Percentiles rank a stretch among this genome's conserved stretches.
phyloP scores from a whole-genome alignment of 192 early-diverging fungal genomes.

The Coemansia sp. region DNA sequence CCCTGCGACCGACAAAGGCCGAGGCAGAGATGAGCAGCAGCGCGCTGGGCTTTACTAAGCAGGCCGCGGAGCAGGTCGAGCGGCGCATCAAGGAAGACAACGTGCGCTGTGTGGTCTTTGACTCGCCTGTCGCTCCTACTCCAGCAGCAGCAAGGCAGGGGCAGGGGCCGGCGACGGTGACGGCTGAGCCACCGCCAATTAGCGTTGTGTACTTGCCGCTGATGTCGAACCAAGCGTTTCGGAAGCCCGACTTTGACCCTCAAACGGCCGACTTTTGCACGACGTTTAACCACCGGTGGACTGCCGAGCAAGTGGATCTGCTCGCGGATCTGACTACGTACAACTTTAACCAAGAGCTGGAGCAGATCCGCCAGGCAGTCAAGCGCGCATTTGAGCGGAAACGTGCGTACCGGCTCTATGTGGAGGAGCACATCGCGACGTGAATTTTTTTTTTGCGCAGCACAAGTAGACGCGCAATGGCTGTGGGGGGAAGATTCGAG shows the following conservation, averaged over 20 bases:
- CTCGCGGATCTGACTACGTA: slow-evolving; percentile 62
- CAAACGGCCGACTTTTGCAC: slow-evolving; percentile 64
- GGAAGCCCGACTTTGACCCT: slow-evolving; percentile 65
- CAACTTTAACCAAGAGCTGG: slow-evolving; percentile 61
- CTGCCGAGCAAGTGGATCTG: slow-evolving; percentile 63
- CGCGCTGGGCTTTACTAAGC: slow-evolving; percentile 25
- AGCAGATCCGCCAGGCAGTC: slow-evolving; percentile 54
- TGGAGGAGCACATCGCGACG: background rate
- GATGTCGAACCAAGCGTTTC: slow-evolving; percentile 61
- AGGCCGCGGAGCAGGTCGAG: slow-evolving; percentile 19
- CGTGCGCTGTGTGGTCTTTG: slow-evolving; percentile 59
- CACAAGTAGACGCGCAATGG: background rate
- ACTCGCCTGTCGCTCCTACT: slow-evolving; percentile 34
- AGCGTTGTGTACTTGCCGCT: slow-evolving; percentile 69
- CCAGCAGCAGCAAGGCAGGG: slow-evolving; percentile 9
- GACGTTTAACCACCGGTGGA: slow-evolving; percentile 74
- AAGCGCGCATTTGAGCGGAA: slow-evolving; percentile 57
- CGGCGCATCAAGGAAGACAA: slow-evolving; percentile 28
- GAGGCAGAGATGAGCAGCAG: slow-evolving; percentile 23
- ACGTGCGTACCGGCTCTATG: slow-evolving; percentile 35
- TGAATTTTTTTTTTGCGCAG: slow-evolving; percentile 1
- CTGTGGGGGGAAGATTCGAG: background rate
- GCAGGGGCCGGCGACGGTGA: background rate
- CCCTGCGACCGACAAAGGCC: slow-evolving; percentile 36
- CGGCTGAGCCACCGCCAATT: slow-evolving; percentile 12